phyloP scores from a whole-genome alignment of 768 basidiomycete genomes.

The Auriscalpium orientale region DNA sequence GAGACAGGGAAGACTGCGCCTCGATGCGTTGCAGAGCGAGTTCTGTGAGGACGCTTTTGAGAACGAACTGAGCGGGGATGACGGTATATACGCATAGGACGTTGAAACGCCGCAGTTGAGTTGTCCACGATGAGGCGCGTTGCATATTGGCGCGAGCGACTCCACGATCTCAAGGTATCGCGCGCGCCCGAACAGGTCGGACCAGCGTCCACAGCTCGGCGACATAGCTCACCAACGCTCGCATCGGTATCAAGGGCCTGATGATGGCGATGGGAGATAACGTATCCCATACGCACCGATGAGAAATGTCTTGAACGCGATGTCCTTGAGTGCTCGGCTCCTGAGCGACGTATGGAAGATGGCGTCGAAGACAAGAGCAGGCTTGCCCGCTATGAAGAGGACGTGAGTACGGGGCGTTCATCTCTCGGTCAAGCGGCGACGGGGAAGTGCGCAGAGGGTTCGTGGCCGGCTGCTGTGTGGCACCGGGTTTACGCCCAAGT shows the following conservation, averaged over 20 bases:
- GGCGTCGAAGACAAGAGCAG: constrained; percentile 66
- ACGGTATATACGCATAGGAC: neutral
- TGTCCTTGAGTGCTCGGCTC: constrained; percentile 48
- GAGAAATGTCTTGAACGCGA: constrained; percentile 61
- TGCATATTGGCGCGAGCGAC: too few relatives aligned
- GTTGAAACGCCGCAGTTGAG: neutral
- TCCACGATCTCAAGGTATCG: neutral
- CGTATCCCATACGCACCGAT: constrained; percentile 39
- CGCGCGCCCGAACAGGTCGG: neutral
- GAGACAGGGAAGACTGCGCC: constrained; percentile 45
- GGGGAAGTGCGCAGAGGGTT: neutral
- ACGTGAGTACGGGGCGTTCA: neutral
- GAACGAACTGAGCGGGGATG: neutral
- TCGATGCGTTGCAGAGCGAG: constrained; percentile 63
- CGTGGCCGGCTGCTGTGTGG: neutral
- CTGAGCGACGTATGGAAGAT: constrained; percentile 55
- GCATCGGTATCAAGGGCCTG: too few relatives aligned
- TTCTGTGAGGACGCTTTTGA: constrained; percentile 33
- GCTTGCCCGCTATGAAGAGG: constrained; percentile 49
- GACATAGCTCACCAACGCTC: too few relatives aligned
- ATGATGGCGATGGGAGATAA: too few relatives aligned
- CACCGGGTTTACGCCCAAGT: too few relatives aligned
- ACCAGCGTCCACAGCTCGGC: neutral
- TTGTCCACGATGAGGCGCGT: too few relatives aligned
- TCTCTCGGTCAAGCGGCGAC: neutral